A percentile compares a stretch with the other conserved stretches of the same genome.
Conservation (phyloP, 106 monocot genomes). For the Dactylorhiza incarnata region DNA sequence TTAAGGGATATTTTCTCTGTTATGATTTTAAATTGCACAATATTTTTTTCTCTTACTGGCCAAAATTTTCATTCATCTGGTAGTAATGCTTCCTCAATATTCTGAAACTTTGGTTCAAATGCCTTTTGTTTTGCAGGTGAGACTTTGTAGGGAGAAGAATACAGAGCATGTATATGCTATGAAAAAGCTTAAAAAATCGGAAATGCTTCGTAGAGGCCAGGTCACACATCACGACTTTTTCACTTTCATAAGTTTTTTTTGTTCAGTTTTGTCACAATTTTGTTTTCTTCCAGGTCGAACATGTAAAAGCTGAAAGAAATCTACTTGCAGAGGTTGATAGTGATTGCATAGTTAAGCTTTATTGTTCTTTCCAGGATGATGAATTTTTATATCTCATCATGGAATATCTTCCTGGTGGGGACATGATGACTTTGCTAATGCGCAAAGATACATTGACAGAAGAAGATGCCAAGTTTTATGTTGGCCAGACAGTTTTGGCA, state of each 20-base stretch:
- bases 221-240: constrained; percentile 12
- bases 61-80: neutral
- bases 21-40: constrained; percentile 1
- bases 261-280: constrained; percentile 8
- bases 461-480: constrained; percentile 50
- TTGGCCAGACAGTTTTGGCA: constrained; percentile 45
- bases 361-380: constrained; percentile 29
- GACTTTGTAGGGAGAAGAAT: constrained; percentile 39
- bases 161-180: constrained; percentile 22
- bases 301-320: constrained; percentile 59
- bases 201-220: constrained; percentile 56
- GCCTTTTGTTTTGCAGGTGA: constrained; percentile 20
- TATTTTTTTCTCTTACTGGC: neutral
- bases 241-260: constrained; percentile 1
- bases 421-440: constrained; percentile 39
- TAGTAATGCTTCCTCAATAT: neutral
- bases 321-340: constrained; percentile 41
- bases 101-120: constrained; percentile 1
- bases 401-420: constrained; percentile 66
- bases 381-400: constrained; percentile 49
- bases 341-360: constrained; percentile 24
- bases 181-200: constrained; percentile 34
- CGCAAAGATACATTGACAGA: constrained; percentile 48
- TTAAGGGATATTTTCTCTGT: neutral
- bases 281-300: constrained; percentile 33